A percentile compares a stretch with the other conserved stretches of the same genome.
These are phyloP conservation scores for Xylaria sp. DNA, from an alignment of 2,329 filamentous ascomycete genomes.

Conservation along the genomic window DNA sequence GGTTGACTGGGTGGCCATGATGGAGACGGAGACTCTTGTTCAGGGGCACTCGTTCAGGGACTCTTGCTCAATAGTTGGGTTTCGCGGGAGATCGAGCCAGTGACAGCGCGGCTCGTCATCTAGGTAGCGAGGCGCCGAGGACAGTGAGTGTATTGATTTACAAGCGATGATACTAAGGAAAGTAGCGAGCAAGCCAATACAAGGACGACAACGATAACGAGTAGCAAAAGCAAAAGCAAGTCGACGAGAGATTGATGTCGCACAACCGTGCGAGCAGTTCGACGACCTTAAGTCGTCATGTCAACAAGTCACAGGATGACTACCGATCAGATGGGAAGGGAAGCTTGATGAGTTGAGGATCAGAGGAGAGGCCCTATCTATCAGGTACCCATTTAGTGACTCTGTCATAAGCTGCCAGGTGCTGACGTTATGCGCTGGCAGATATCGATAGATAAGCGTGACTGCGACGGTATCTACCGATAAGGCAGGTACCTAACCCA, in stretches of 20 bases:
- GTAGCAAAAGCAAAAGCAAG: not conserved
- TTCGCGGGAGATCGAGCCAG: constrained; percentile 3
- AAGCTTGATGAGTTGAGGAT: not conserved
- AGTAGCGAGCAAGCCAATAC: not conserved
- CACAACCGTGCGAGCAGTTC: constrained; percentile 12
- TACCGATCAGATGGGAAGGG: not conserved
- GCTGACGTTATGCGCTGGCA: constrained; percentile 20
- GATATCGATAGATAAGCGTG: constrained; percentile 8
- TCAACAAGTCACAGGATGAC: constrained; percentile 12
- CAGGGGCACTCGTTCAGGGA: constrained; percentile 3
- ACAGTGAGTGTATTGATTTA: not conserved
- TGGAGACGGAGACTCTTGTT: constrained; percentile 25
- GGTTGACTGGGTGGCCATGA: constrained; percentile 39
- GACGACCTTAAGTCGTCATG: constrained; percentile 22
- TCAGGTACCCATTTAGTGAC: not conserved
- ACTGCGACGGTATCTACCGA: not conserved
- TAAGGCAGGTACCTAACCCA: not conserved
- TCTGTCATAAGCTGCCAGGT: not conserved
- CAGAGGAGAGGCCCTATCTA: no score
- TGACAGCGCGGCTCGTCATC: not conserved
- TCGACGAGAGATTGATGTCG: constrained; percentile 8
- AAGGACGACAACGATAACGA: not conserved
- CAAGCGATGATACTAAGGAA: not conserved
- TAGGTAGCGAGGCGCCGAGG: not conserved
- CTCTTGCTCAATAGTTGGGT: constrained; percentile 7